phyloP scores from a whole-genome alignment of 805 yeast genomes.

The Kuraishia hungarica region DNA sequence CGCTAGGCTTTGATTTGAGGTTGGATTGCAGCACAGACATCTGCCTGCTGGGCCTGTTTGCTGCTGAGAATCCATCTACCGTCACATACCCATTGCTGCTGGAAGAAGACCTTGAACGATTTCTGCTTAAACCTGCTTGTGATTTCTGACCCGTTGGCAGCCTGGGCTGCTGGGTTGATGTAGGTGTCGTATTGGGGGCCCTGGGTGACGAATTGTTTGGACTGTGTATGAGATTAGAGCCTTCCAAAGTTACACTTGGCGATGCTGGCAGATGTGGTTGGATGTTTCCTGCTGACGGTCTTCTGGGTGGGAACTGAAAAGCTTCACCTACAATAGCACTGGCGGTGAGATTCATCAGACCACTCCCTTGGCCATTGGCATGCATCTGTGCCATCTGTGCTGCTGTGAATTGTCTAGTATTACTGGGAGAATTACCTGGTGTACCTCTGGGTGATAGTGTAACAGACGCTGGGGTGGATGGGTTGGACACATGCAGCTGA shows the following conservation, averaged over 20 bases:
- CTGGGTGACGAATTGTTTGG: not conserved
- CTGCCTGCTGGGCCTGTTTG: constrained; percentile 12
- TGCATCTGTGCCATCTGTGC: not conserved
- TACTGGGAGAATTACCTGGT: not conserved
- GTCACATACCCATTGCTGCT: constrained; percentile 10
- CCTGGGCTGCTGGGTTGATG: not conserved
- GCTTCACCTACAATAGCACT: not conserved
- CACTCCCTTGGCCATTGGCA: not conserved
- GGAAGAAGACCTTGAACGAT: constrained; percentile 8
- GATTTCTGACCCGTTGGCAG: constrained; percentile 1
- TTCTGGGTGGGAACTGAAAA: not conserved
- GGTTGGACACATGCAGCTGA: constrained; percentile 1
- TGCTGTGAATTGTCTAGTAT: not conserved
- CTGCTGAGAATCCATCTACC: constrained; percentile 1
- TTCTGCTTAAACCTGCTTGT: constrained; percentile 1
- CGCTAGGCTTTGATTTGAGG: constrained; percentile 21
- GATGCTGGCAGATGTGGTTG: constrained; percentile 11
- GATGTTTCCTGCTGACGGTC: constrained; percentile 5
- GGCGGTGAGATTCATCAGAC: not conserved
- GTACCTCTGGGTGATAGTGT: not conserved
- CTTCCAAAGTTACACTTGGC: constrained; percentile 7
- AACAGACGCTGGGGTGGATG: constrained; percentile 1
- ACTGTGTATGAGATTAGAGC: not conserved
- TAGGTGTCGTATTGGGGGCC: not conserved
- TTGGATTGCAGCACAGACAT: constrained; percentile 21